Evolutionary conservation across 768 basidiomycete species (phyloP), one percentile per base, ranked within the genome.

Genomic region (Lactarius hengduanensis): DNA sequence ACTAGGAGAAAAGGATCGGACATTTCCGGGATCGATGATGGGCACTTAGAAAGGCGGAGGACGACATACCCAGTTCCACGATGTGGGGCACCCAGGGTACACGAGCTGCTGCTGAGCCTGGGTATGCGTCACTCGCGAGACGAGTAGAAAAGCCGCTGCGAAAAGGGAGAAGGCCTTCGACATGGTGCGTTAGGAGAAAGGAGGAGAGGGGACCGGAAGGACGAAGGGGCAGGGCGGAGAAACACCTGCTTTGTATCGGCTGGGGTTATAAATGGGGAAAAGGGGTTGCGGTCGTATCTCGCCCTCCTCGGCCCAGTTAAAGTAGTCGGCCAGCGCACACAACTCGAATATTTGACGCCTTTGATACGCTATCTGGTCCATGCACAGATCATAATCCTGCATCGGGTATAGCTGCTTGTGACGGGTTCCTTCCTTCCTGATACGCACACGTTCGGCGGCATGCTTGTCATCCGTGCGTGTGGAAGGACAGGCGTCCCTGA

Each of bases 31-130:
- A 22, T 55, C 6, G 20, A 41, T 30, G 38, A 28, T 10, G 47
- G 53, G 30, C 18, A 8, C 11, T 20, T 30, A 3, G 28, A 55
- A n/a, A 18, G 28, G 55, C 16, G 4, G 13, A 53, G 22, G 26
- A 3, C 2, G 11, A 61, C 61, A 28, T 15, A 66, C 65, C 65
- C 65, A 66, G 20, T 18, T 53, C 65, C 65, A 66, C 18, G 56
- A 26, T 10, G 38, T 0, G 22, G 16, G 3, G 34, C 65, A 62
- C 1, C 0, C 0, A 11, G 61, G 61, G 22, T 34, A 58, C 4
- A 15, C 0, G 41, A 66, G 16, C 26, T 47, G 20, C 50, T 53
- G 50, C 50, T 53, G 50, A 53, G 26, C 26, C 50, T 53, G 60
- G 2, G 61, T 56, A 3, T 26, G 26, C 8, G 38, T 7, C 1